Evolutionary conservation across 371 early-diverging fungal genomes (phyloP).

Genomic region (Entomophthora muscae): DNA sequence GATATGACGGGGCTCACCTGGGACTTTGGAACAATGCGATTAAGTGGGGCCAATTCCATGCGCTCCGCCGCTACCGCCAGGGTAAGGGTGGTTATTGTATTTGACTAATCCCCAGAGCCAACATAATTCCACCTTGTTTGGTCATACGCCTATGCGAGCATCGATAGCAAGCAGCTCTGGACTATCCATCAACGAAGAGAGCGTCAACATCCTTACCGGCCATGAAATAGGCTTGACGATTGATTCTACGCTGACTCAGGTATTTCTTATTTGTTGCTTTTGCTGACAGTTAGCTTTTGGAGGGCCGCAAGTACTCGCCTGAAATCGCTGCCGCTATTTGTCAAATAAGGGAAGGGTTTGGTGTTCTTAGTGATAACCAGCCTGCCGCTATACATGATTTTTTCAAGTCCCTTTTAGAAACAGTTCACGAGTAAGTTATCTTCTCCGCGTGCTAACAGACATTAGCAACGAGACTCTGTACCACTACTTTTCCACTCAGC

Average conservation of each 20-base stretch:
- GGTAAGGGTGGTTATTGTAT: not conserved
- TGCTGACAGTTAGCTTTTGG: not conserved
- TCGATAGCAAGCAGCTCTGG: not conserved
- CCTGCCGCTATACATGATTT: conserved; percentile 8
- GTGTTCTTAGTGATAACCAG: not conserved
- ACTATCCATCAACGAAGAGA: conserved; percentile 1
- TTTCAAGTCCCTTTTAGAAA: conserved; percentile 3
- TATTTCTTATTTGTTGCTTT: not conserved
- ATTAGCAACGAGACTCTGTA: conserved; percentile 9
- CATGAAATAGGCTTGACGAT: conserved; percentile 4
- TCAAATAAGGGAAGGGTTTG: conserved; percentile 6
- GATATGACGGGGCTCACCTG: conserved; percentile 6
- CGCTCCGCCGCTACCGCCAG: not conserved
- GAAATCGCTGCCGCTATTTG: not conserved
- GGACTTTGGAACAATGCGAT: conserved; percentile 9
- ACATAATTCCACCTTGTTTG: not conserved
- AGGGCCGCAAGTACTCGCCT: not conserved
- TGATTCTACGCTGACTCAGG: conserved; percentile 5
- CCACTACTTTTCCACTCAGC: conserved; percentile 10
- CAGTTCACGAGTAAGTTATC: conserved; percentile 10
- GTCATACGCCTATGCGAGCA: not conserved
- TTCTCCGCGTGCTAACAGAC: too few species aligned
- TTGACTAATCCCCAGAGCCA: not conserved
- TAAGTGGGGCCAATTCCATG: not conserved
- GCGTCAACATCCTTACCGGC: conserved; percentile 5